Evolutionary conservation across 768 basidiomycete species (phyloP), one percentile per base, ranked within the genome.

Genomic region (Solioccasus polychromus): DNA sequence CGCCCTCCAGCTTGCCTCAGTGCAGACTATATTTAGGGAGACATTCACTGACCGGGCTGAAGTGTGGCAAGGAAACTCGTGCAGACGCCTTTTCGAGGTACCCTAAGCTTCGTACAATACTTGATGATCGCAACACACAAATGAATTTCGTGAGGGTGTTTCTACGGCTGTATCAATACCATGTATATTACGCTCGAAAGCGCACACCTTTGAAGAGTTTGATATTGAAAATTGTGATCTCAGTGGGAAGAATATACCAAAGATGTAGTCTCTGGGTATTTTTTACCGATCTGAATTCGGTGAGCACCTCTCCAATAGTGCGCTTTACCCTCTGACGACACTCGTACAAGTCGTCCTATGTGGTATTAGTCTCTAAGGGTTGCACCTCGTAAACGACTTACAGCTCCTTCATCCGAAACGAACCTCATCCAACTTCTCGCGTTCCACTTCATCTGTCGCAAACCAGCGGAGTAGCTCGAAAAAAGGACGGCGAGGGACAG

Each of bases 151-250:
- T 72, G 72, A 2, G 83, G 84, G 61, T 88, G 79, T 38, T 64
- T 57, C 78, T 80, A 47, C 3, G 28, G 8, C 8, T 24, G 17
- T 4, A 4, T 17, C 8, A 50, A 2, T 43, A 43, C 17, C 17
- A n/a, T 7, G 23, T 2, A 7, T 35, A 5, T 19, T 11, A 22
- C 5, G 8, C 23, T n/a, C n/a, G n/a, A 19, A 8, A 3, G 15
- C 12, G 17, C 23, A 42, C 43, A 61, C 64, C 56, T 83, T 80
- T 1, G 74, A 62, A 1, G 91, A 89, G 49, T 85, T 91, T 3
- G 94, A 85, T 43, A 99, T 98, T 1, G 93, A 95, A 64, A 98
- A 99, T 42, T 93, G 83, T 24, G 92, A 80, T 15, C 93, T 73
- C 9, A 98, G 68, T 2, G 82, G 76, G 10, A 93, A 92, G 53